These are phyloP conservation scores for Neospermospora avenae DNA, from an alignment of 2,329 filamentous ascomycete genomes.

Conservation along the genomic window DNA sequence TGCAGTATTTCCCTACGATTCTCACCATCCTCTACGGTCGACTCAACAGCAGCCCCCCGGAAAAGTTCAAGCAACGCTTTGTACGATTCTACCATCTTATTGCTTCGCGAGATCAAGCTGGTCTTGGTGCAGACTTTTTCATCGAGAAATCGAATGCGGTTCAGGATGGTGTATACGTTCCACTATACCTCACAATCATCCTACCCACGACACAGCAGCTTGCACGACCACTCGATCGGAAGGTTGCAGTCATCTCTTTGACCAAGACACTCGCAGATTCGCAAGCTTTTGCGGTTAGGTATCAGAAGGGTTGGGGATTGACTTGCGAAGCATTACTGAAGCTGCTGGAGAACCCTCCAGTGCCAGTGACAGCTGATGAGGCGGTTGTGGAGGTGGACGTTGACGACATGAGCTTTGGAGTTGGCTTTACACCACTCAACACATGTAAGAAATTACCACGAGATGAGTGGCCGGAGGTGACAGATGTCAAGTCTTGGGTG, in stretches of 20 bases:
- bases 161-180: slow-evolving; percentile 75
- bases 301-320: slow-evolving; percentile 85
- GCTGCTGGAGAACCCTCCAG: slow-evolving; percentile 82
- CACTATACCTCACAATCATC: slow-evolving; percentile 83
- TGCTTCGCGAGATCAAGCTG: slow-evolving; percentile 65
- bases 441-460: slow-evolving; percentile 73
- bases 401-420: slow-evolving; percentile 91
- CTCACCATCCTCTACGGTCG: slow-evolving; percentile 77
- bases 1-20: slow-evolving; percentile 55
- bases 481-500: slow-evolving; percentile 79
- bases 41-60: slow-evolving; percentile 59
- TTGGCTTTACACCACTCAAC: slow-evolving; percentile 90
- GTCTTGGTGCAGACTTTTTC: slow-evolving; percentile 91
- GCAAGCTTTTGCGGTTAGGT: slow-evolving; percentile 74
- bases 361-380: slow-evolving; percentile 65
- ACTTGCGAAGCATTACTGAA: slow-evolving; percentile 89
- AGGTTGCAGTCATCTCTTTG: slow-evolving; percentile 87
- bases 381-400: slow-evolving; percentile 84
- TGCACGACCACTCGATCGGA: slow-evolving; percentile 82
- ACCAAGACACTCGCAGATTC: slow-evolving; percentile 90
- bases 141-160: slow-evolving; percentile 79
- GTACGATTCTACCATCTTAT: slow-evolving; percentile 94
- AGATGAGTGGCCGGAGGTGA: slow-evolving; percentile 85
- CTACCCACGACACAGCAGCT: slow-evolving; percentile 87
- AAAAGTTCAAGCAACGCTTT: slow-evolving; percentile 82